A percentile compares a stretch with the other conserved stretches of the same genome.
Conservation (phyloP, 768 basidiomycete genomes). For the Hemileccinum rubropunctum region DNA sequence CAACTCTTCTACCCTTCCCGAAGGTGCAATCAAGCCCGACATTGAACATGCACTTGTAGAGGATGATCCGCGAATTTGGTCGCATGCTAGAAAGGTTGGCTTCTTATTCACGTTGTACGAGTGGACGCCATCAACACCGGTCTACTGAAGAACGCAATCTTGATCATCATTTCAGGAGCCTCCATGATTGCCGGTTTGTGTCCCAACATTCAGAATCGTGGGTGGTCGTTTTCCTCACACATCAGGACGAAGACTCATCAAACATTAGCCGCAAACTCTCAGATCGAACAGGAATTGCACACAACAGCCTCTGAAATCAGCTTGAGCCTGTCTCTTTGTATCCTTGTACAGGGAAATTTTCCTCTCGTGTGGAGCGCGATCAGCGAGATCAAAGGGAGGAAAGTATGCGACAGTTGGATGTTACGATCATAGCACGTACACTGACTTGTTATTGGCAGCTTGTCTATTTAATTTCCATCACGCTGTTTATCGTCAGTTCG, state of each 20-base stretch:
- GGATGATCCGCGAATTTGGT: conserved; percentile 66
- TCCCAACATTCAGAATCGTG: conserved; percentile 31
- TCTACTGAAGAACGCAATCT: conserved; percentile 11
- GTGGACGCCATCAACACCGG: neutral
- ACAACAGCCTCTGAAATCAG: conserved; percentile 64
- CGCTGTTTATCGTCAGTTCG: conserved; percentile 54
- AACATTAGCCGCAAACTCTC: conserved; percentile 59
- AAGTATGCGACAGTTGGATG: conserved; percentile 36
- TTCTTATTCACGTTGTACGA: neutral
- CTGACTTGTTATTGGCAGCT: conserved; percentile 31
- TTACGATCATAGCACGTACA: neutral
- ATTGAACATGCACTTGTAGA: conserved; percentile 44
- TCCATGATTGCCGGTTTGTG: conserved; percentile 29
- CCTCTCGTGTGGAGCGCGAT: conserved; percentile 32
- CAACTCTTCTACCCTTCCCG: neutral
- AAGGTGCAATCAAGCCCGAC: conserved; percentile 20
- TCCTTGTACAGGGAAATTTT: conserved; percentile 64
- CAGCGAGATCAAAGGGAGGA: conserved; percentile 66
- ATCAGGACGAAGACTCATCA: neutral
- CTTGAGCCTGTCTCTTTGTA: conserved; percentile 66
- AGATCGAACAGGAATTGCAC: conserved; percentile 61
- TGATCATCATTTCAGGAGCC: conserved; percentile 27
- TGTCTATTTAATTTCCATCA: conserved; percentile 54
- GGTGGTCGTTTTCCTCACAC: neutral
- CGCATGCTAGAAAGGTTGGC: conserved; percentile 51